Conservation (phyloP, 495 filamentous ascomycete species). For the Letharia columbiana region DNA sequence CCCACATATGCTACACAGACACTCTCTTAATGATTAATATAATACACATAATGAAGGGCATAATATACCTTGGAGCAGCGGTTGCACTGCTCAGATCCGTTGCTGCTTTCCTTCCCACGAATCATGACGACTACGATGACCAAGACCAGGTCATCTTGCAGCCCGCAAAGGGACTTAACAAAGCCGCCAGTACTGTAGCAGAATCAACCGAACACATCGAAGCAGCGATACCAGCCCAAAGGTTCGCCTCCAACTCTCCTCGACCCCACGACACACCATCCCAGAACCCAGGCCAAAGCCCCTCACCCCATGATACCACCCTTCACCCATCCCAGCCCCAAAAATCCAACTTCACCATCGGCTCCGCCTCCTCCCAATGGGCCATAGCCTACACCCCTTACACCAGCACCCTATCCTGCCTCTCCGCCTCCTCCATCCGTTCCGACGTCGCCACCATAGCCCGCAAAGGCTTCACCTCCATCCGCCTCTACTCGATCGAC, state of each 20-base stretch:
- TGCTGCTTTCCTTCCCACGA: slow-evolving; percentile 32
- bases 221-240: neutral
- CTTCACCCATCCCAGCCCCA: slow-evolving; percentile 27
- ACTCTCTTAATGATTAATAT: slow-evolving; percentile 8
- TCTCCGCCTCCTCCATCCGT: slow-evolving; percentile 49
- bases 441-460: slow-evolving; percentile 62
- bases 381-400: slow-evolving; percentile 93
- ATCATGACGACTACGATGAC: slow-evolving; percentile 2
- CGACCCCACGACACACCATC: neutral
- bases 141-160: slow-evolving; percentile 2
- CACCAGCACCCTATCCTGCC: slow-evolving; percentile 53
- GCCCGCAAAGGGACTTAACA: neutral
- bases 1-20: neutral
- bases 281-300: neutral
- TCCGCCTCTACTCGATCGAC: slow-evolving; percentile 91
- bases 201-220: neutral
- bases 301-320: slow-evolving; percentile 18
- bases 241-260: neutral
- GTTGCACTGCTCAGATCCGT: slow-evolving; percentile 58
- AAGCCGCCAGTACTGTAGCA: neutral
- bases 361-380: slow-evolving; percentile 46
- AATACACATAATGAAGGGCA: slow-evolving; percentile 52
- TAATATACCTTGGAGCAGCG: slow-evolving; percentile 54
- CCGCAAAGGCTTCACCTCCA: slow-evolving; percentile 61
- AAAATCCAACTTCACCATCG: slow-evolving; percentile 26